Evolutionary conservation across 169 alveolate species (phyloP).

Genomic region (Pseudocohnilembus persalinus): DNA sequence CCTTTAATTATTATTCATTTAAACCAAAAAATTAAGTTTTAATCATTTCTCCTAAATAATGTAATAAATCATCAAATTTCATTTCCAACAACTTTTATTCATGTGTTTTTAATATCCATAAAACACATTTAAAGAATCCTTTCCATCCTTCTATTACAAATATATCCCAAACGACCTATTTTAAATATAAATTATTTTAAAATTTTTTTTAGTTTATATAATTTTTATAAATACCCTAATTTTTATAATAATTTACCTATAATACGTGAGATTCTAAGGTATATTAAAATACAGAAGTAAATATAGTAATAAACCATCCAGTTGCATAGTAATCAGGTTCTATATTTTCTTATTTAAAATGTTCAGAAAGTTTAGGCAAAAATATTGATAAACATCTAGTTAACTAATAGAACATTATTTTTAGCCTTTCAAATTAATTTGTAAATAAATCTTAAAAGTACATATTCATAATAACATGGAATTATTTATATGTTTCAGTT

Average conservation of each 20-base stretch:
- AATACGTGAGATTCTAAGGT: conserved; percentile 25
- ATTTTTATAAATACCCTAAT: too few relatives aligned
- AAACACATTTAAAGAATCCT: conserved; percentile 42
- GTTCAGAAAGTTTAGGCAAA: conserved; percentile 35
- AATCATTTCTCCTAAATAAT: neutral
- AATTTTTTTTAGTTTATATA: too few relatives aligned
- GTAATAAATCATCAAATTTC: neutral
- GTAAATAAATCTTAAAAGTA: conserved; percentile 30
- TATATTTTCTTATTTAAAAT: conserved; percentile 30
- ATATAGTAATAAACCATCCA: conserved; percentile 45
- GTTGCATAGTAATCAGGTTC: conserved; percentile 45
- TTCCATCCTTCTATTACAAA: conserved; percentile 50
- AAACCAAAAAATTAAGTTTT: neutral
- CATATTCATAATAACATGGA: conserved; percentile 42
- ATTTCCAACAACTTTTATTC: neutral
- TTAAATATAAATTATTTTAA: too few relatives aligned
- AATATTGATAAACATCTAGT: conserved; percentile 36
- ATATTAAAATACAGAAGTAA: conserved; percentile 42
- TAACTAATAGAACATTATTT: conserved; percentile 39
- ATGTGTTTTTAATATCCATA: neutral
- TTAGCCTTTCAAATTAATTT: conserved; percentile 21
- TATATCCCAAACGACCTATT: conserved; percentile 37
- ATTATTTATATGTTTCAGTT: conserved; percentile 34
- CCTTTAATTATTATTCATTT: neutral
- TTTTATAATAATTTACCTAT: neutral